Evolutionary conservation across 2,329 filamentous ascomycete genomes (phyloP).

Genomic region (Cladosporium austrohemisphaericum): DNA sequence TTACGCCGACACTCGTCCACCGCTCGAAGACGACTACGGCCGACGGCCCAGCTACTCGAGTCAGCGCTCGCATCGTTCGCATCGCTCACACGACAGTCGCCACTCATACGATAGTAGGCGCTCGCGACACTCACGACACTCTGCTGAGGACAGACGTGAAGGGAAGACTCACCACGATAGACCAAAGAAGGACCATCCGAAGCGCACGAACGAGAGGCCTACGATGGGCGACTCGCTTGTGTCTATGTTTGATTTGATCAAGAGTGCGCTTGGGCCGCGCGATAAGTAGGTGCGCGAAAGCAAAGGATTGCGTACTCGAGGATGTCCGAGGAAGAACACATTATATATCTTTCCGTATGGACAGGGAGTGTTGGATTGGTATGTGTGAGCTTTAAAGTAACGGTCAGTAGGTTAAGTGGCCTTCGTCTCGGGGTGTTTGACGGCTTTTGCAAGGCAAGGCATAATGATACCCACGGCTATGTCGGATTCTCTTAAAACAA

Average conservation of each 20-base stretch:
- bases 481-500: no score
- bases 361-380: no score
- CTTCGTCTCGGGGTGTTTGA: no score
- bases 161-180: neutral
- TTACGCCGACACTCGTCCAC: conserved; percentile 2
- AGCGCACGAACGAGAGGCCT: conserved; percentile 10
- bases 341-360: no score
- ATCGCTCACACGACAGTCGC: conserved; percentile 5
- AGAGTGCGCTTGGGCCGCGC: conserved; percentile 8
- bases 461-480: no score
- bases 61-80: conserved; percentile 3
- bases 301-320: no score
- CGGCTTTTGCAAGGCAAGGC: no score
- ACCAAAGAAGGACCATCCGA: neutral
- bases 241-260: conserved; percentile 6
- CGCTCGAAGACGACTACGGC: neutral
- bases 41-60: conserved; percentile 13
- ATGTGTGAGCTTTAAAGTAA: no score
- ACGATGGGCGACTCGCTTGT: conserved; percentile 12
- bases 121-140: neutral
- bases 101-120: conserved; percentile 5
- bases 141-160: neutral
- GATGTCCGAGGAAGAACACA: no score
- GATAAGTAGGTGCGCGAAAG: conserved; percentile 18
- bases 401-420: no score